phyloP scores from a whole-genome alignment of 1,284 basidiomycete genomes.

The Ustilago trichophora region DNA sequence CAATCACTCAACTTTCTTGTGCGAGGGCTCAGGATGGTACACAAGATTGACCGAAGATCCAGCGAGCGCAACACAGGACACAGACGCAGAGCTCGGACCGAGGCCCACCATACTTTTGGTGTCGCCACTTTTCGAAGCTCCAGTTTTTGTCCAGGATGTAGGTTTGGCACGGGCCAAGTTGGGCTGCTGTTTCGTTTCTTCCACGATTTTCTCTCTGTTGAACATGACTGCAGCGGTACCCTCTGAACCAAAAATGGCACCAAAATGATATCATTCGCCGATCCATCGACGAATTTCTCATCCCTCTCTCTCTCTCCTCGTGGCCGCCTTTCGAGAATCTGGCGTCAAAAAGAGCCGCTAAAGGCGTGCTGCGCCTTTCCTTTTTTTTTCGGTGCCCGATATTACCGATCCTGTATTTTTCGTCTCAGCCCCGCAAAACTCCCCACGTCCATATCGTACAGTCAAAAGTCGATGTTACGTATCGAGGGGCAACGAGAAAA shows the following conservation, averaged over 20 bases:
- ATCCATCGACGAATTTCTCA: conserved; percentile 7
- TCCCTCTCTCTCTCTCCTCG: neutral
- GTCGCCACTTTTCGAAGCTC: too few species aligned
- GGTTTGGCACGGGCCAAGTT: conserved; percentile 35
- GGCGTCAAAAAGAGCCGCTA: neutral
- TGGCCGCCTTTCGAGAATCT: too few species aligned
- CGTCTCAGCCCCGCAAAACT: neutral
- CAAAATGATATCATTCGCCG: conserved; percentile 25
- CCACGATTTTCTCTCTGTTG: conserved; percentile 16
- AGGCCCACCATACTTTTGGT: too few species aligned
- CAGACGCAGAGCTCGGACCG: neutral
- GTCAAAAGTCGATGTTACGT: too few species aligned
- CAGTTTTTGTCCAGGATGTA: neutral
- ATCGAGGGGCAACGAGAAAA: too few species aligned
- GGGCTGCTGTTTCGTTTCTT: conserved; percentile 1
- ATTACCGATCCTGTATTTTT: neutral
- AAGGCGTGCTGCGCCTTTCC: conserved; percentile 13
- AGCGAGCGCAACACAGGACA: neutral
- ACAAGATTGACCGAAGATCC: conserved; percentile 8
- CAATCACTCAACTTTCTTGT: too few species aligned
- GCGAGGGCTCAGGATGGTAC: too few species aligned
- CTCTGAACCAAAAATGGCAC: neutral
- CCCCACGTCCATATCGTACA: too few species aligned
- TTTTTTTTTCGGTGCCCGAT: too few species aligned
- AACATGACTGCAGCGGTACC: conserved; percentile 1